phyloP scores from a whole-genome alignment of 1,284 basidiomycete genomes.

The Coriolopsis trogii region DNA sequence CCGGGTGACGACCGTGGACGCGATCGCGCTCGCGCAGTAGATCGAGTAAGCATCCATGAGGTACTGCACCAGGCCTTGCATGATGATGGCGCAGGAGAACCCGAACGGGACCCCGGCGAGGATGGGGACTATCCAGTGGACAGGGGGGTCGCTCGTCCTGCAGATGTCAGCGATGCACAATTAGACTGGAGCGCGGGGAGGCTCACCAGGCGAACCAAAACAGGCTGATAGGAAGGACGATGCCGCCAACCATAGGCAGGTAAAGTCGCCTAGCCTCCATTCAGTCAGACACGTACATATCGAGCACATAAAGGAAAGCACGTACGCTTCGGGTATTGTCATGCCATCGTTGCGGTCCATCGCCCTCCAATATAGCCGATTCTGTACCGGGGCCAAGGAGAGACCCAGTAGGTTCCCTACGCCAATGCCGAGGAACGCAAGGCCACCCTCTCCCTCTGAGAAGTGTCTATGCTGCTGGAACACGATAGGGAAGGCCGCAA shows the following conservation, averaged over 20 bases:
- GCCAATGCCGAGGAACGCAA: conserved; percentile 69
- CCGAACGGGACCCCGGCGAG: conserved; percentile 69
- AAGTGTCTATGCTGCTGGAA: conserved; percentile 64
- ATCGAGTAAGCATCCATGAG: conserved; percentile 67
- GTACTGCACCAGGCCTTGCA: conserved; percentile 63
- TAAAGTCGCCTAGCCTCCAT: conserved; percentile 53
- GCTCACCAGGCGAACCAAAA: conserved; percentile 62
- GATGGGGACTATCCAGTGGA: conserved; percentile 67
- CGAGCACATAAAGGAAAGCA: conserved; percentile 10
- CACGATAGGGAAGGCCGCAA: conserved; percentile 65
- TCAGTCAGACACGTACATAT: not conserved
- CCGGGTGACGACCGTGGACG: conserved; percentile 70
- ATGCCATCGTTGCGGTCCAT: conserved; percentile 52
- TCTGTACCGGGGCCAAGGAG: conserved; percentile 55
- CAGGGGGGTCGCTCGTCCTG: conserved; percentile 57
- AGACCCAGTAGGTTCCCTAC: conserved; percentile 60
- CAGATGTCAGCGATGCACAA: not conserved
- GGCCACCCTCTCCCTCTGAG: conserved; percentile 59
- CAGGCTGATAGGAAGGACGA: conserved; percentile 59
- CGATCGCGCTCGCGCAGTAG: conserved; percentile 69
- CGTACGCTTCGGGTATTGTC: conserved; percentile 64
- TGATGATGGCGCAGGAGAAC: conserved; percentile 59
- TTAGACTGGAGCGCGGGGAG: not conserved
- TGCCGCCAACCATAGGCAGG: conserved; percentile 55
- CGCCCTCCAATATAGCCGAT: conserved; percentile 55